Evolutionary conservation across 2,329 filamentous ascomycete species (phyloP), one percentile per base, ranked within the genome.

Genomic region (Cryoendolithus antarcticus): DNA sequence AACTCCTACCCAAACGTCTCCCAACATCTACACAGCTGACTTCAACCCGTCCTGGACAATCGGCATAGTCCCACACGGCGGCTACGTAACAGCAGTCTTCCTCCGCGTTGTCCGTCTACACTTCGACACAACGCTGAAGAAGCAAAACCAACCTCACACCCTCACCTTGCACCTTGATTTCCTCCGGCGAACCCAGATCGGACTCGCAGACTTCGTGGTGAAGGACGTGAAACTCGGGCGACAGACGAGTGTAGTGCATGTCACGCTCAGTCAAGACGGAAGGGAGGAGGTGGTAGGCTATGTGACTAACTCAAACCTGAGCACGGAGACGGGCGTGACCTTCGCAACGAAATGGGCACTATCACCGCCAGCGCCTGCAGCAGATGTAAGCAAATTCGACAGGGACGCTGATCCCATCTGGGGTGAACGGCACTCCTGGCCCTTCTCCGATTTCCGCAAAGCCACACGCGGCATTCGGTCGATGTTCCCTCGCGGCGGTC

Each of bases 41-140:
- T 68, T 82, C 28, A 59, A 62, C 30, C 61, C 69, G 30, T 71
- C 74, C 48, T 82, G 77, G 75, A 74, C 71, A 47, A 80, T 83
- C 48, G 78, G 78, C 40, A 29, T 51, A 79, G 80, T 84, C 9
- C 79, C 80, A 4, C 77, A 85, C 56, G 80, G 80, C 38, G 80
- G 80, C 42, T 81, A 79, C 50, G 73, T 82, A 10, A 77, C 78
- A 7, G 69, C 75, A 0, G 66, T 72, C 35, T 69, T 85, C 44
- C 67, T 80, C 44, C 66, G 69, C 39, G 72, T 77, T 11, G 74
- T 74, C 15, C 60, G 62, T 7, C 66, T 62, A 2, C 78, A 82
- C 57, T 79, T 80, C 62, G 58, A 47, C 19, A 71, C 67, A 5
- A 71, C 75, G 4, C 70, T 79, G 12, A 61, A 66, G 43, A 64